These are phyloP conservation scores for Litsea cubeba DNA, from an alignment of 164 flowering plant genomes.

Conservation along the genomic window DNA sequence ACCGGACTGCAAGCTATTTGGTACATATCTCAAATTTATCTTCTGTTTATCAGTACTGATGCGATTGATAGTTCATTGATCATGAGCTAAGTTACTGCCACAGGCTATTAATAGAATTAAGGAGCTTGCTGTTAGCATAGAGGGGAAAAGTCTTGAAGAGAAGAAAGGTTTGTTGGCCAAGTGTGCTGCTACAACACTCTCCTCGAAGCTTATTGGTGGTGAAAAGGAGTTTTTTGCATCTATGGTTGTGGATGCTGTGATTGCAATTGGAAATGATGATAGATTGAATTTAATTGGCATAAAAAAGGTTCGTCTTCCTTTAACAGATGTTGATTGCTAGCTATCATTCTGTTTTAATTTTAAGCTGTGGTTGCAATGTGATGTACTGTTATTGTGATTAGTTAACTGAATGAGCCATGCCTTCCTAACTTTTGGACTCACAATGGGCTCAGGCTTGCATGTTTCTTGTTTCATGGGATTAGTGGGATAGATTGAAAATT, in stretches of 20 bases:
- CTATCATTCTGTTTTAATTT: too few relatives aligned
- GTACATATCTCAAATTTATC: conserved; percentile 25
- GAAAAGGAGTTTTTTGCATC: conserved; percentile 95
- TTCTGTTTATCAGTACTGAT: not conserved
- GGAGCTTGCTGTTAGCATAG: conserved; percentile 84
- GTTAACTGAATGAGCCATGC: not conserved
- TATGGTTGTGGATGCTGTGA: conserved; percentile 96
- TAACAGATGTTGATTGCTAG: not conserved
- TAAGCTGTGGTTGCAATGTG: not conserved
- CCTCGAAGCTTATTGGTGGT: conserved; percentile 96
- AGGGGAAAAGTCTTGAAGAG: conserved; percentile 89
- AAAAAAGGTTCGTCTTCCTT: conserved; percentile 60
- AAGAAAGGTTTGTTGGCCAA: conserved; percentile 77
- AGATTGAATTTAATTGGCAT: conserved; percentile 90
- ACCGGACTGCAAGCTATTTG: conserved; percentile 62
- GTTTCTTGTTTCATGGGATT: too few relatives aligned
- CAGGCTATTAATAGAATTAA: conserved; percentile 86
- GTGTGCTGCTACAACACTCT: conserved; percentile 96
- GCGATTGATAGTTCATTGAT: not conserved
- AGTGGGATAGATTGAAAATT: not conserved
- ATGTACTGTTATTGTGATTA: not conserved
- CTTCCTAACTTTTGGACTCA: not conserved
- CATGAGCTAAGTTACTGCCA: conserved; percentile 2
- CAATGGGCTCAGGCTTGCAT: not conserved
- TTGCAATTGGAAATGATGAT: conserved; percentile 82